A percentile compares a stretch with the other conserved stretches of the same genome.
Conservation (phyloP, 208 protist genomes). For the Tritrichomonas musculus region DNA sequence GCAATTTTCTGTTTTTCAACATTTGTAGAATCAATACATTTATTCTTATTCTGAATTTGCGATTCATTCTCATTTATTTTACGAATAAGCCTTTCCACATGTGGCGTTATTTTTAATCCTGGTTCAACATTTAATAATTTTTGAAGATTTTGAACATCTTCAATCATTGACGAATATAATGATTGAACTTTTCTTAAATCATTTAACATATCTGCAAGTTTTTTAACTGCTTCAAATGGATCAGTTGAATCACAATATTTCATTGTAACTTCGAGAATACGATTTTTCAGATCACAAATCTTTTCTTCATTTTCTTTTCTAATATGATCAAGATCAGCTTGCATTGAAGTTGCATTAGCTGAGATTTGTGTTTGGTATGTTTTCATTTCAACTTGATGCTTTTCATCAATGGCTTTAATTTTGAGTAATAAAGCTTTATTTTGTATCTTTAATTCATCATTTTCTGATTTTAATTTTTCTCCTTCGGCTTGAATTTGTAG, state of each 20-base stretch:
- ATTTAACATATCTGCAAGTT: neutral
- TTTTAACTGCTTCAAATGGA: neutral
- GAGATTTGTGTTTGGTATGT: neutral
- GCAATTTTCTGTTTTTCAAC: neutral
- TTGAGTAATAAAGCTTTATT: neutral
- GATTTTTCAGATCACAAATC: neutral
- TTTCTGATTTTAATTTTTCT: too few species aligned
- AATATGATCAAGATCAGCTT: neutral
- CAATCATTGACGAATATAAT: neutral
- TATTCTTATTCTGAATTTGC: neutral
- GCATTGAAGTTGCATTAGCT: neutral
- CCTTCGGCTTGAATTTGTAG: too few species aligned
- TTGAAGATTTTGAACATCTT: neutral
- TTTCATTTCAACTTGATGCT: neutral
- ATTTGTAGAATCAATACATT: neutral
- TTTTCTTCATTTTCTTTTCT: slow-evolving; percentile 1
- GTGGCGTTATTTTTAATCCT: neutral
- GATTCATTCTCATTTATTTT: neutral
- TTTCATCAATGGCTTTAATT: neutral
- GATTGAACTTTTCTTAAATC: neutral
- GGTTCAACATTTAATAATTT: neutral
- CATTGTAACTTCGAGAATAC: neutral
- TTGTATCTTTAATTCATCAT: too few species aligned
- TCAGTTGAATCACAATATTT: neutral
- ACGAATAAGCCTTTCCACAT: neutral